Evolutionary conservation across 2,329 filamentous ascomycete species (phyloP).

Genomic region (Penicillium crustosum): DNA sequence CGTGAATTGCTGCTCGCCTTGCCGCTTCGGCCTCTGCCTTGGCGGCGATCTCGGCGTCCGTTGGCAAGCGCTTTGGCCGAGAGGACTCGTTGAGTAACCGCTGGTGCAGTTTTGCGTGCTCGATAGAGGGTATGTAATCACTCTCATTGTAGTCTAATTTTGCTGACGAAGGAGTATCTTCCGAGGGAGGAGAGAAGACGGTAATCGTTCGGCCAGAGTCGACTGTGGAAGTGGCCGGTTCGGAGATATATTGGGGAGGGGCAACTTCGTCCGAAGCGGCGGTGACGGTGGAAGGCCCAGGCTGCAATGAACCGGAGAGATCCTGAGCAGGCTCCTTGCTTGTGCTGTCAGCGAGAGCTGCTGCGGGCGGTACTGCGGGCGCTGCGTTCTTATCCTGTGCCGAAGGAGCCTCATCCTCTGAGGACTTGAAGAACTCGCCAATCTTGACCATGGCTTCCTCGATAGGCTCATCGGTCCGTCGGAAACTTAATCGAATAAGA

Average conservation of each 20-base stretch:
- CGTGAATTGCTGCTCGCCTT: conserved; percentile 64
- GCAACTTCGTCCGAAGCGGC: conserved; percentile 9
- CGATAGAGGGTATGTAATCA: conserved; percentile 79
- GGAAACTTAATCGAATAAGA: conserved; percentile 75
- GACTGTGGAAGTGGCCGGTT: conserved; percentile 28
- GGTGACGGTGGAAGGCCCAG: conserved; percentile 6
- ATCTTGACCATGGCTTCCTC: conserved; percentile 86
- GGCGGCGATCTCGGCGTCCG: conserved; percentile 76
- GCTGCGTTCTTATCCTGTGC: conserved; percentile 10
- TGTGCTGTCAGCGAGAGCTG: conserved; percentile 2
- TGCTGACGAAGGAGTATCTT: conserved; percentile 73
- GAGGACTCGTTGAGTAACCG: conserved; percentile 72
- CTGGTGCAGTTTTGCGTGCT: conserved; percentile 79
- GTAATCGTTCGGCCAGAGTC: conserved; percentile 55
- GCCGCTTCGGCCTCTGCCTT: conserved; percentile 66
- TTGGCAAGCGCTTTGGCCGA: conserved; percentile 74
- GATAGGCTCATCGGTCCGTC: conserved; percentile 71
- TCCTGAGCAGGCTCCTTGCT: conserved; percentile 10
- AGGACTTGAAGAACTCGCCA: conserved; percentile 65
- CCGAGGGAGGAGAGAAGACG: conserved; percentile 75
- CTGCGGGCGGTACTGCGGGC: conserved; percentile 7
- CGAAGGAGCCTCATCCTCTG: conserved; percentile 38
- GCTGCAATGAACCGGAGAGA: too few species aligned
- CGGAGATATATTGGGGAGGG: conserved; percentile 16
- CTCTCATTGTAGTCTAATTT: conserved; percentile 64